Percentiles rank a stretch among this genome's conserved stretches.
phyloP scores from a whole-genome alignment of 164 flowering plant genomes.

The Tetrastigma voinierianum region DNA sequence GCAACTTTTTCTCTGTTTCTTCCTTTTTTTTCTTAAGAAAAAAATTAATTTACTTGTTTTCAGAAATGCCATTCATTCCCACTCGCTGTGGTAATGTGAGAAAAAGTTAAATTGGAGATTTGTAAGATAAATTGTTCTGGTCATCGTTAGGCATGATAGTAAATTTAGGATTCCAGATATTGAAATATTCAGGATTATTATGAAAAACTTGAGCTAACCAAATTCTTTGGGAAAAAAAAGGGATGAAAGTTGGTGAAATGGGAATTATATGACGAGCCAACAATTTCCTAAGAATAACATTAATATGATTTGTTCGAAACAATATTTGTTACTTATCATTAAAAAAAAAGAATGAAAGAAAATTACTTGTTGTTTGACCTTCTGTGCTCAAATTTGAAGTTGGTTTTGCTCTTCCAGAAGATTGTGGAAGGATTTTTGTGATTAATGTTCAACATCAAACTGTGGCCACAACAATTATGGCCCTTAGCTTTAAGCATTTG shows the following conservation, averaged over 20 bases:
- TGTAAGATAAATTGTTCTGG: no score
- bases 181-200: not conserved
- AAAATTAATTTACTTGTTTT: not conserved
- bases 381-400: not conserved
- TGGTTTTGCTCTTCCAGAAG: not conserved
- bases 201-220: no score
- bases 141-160: no score
- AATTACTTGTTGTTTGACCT: not conserved
- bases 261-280: not conserved
- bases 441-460: not conserved
- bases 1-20: not conserved
- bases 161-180: not conserved
- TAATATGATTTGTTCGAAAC: not conserved
- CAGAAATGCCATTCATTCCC: not conserved
- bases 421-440: not conserved
- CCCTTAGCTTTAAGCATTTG: not conserved
- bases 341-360: no score
- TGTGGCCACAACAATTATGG: not conserved
- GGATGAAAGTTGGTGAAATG: no score
- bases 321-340: no score
- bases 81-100: no score
- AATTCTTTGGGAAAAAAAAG: no score
- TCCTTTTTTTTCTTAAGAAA: not conserved
- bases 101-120: no score
- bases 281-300: not conserved